These are phyloP conservation scores for Fomitopsis serialis DNA, from an alignment of 768 basidiomycete genomes.

Conservation along the genomic window DNA sequence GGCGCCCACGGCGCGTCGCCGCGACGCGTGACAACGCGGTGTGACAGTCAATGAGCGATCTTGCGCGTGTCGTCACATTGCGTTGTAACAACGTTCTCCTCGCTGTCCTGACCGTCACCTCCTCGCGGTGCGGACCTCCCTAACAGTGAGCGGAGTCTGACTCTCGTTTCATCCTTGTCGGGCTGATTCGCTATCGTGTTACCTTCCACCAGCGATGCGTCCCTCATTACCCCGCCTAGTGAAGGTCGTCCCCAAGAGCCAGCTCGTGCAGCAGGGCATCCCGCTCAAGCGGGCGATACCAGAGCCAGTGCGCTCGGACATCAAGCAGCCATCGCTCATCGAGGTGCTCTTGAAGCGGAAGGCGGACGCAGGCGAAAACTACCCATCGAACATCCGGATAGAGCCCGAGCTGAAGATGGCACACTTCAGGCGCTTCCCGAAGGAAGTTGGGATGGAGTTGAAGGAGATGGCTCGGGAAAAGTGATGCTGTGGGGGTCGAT, in stretches of 20 bases:
- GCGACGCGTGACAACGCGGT: neutral
- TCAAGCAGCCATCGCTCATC: slow-evolving; percentile 29
- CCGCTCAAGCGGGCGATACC: slow-evolving; percentile 20
- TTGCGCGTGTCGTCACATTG: too few relatives aligned
- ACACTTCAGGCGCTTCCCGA: slow-evolving; percentile 33
- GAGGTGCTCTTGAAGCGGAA: slow-evolving; percentile 37
- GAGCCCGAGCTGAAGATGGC: slow-evolving; percentile 38
- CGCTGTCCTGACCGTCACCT: neutral
- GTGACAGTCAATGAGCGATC: neutral
- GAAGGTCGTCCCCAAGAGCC: slow-evolving; percentile 34
- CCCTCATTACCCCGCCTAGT: slow-evolving; percentile 27
- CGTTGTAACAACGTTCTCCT: neutral
- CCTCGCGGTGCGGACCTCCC: too few relatives aligned
- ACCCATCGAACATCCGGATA: slow-evolving; percentile 46
- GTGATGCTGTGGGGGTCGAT: slow-evolving; percentile 6
- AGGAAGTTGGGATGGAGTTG: slow-evolving; percentile 32
- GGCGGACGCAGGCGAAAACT: slow-evolving; percentile 31
- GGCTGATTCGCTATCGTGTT: too few relatives aligned
- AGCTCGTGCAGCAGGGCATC: slow-evolving; percentile 20
- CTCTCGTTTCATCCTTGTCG: too few relatives aligned
- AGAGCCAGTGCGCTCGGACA: slow-evolving; percentile 20
- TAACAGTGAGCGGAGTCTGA: too few relatives aligned
- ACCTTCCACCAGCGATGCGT: slow-evolving; percentile 23
- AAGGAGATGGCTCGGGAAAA: slow-evolving; percentile 31
- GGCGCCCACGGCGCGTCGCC: too few relatives aligned